Percentiles rank a stretch among this genome's conserved stretches.
These are phyloP conservation scores for Hanseniaspora clermontiae DNA, from an alignment of 805 yeast genomes.

Conservation along the genomic window DNA sequence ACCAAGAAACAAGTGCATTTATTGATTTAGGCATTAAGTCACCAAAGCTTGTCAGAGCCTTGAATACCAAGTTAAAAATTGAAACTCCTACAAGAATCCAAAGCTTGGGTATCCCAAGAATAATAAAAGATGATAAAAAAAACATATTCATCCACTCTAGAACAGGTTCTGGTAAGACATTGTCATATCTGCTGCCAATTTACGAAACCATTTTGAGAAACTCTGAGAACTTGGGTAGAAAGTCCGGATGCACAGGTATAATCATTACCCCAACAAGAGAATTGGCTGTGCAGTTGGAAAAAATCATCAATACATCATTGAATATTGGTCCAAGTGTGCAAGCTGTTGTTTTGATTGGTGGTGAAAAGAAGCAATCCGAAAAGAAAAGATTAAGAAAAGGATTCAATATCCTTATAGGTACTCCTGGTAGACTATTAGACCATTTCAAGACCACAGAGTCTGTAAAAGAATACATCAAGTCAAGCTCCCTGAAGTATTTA, in stretches of 20 bases:
- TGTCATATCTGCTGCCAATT: conserved; percentile 77
- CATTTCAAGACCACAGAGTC: conserved; percentile 82
- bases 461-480: conserved; percentile 37
- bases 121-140: conserved; percentile 26
- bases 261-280: conserved; percentile 92
- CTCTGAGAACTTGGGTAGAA: conserved; percentile 32
- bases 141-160: conserved; percentile 91
- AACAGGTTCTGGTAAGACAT: conserved; percentile 96
- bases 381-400: conserved; percentile 94
- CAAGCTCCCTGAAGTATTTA: conserved; percentile 69
- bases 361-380: conserved; percentile 93
- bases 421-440: conserved; percentile 93
- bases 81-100: conserved; percentile 78
- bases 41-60: conserved; percentile 35
- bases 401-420: conserved; percentile 87
- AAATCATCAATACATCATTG: conserved; percentile 33
- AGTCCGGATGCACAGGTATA: conserved; percentile 77
- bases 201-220: conserved; percentile 50
- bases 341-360: conserved; percentile 89
- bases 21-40: conserved; percentile 56
- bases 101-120: conserved; percentile 59
- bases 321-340: conserved; percentile 48
- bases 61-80: conserved; percentile 44
- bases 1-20: conserved; percentile 61
- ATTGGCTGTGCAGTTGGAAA: conserved; percentile 78